These are phyloP conservation scores for Phytophthora fragariae DNA, from an alignment of 352 stramenopile species.

Conservation along the genomic window DNA sequence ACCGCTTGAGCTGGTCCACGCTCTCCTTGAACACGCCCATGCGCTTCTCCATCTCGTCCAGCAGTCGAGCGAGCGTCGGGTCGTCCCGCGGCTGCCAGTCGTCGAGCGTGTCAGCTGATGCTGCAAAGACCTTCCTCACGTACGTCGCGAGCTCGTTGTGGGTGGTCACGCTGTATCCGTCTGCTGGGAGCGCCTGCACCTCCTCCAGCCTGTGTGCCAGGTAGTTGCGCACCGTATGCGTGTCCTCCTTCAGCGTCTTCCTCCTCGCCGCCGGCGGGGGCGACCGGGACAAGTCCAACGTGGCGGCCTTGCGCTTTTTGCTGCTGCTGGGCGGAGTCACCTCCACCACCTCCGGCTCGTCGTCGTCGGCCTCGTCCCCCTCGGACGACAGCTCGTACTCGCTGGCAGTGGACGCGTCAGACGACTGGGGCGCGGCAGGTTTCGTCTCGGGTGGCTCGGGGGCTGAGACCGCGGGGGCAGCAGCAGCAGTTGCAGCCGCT, in stretches of 20 bases:
- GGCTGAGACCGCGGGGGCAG: neutral
- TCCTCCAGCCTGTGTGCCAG: slow-evolving; percentile 7
- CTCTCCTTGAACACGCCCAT: slow-evolving; percentile 25
- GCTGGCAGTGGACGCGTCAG: slow-evolving; percentile 12
- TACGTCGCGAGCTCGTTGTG: slow-evolving; percentile 24
- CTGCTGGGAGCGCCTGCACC: slow-evolving; percentile 2
- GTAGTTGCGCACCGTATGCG: neutral
- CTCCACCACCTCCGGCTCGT: slow-evolving; percentile 19
- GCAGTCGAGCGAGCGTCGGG: slow-evolving; percentile 4
- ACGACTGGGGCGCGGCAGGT: neutral
- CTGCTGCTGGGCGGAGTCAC: slow-evolving; percentile 6
- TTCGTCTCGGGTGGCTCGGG: neutral
- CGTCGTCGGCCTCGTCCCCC: slow-evolving; percentile 14
- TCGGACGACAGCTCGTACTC: slow-evolving; percentile 22
- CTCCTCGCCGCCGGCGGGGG: neutral
- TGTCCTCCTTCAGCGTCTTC: slow-evolving; percentile 11
- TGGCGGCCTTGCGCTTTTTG: slow-evolving; percentile 31
- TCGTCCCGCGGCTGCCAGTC: slow-evolving; percentile 27
- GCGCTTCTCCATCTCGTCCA: slow-evolving; percentile 22
- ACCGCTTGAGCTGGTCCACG: neutral
- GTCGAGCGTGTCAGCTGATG: slow-evolving; percentile 9
- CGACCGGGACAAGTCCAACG: slow-evolving; percentile 23
- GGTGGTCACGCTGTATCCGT: slow-evolving; percentile 10
- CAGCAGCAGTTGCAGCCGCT: neutral
- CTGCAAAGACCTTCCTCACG: slow-evolving; percentile 14